Evolutionary conservation across 176 grass and related monocot genomes (phyloP), one percentile per base, ranked within the genome.

Genomic region (Oryza brachyantha): DNA sequence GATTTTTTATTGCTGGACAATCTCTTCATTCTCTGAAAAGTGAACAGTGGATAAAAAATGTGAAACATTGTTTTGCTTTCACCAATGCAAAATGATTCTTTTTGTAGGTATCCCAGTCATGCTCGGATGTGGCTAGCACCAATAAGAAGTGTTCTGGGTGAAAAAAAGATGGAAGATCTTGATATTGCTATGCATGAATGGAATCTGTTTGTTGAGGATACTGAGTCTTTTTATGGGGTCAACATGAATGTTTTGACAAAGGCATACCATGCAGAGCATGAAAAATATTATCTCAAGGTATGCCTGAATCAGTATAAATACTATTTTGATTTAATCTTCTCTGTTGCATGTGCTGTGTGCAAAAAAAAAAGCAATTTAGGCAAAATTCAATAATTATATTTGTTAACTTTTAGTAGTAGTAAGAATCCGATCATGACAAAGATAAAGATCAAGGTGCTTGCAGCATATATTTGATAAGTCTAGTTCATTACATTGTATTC

Each of bases 261-360:
- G 82, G 88, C 87, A 12, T 99, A 89, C 40, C 78, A 72, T 25
- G 68, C 72, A 87, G 92, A 99, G 74, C 84, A 99, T 66, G 92
- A 99, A 63, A 99, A 99, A 81, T 99, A 93, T 78, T 95, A 93
- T 84, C 77, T 95, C 19, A 99, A 93, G 92, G 96, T 95, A 88
- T 81, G 0, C 0, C n/a, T 29, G 32, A 37, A 58, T 59, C 19
- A 0, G 11, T 12, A 74, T 19, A n/a, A n/a, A n/a, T 22, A 50
- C 7, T 9, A 4, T 63, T 73, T 21, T 29, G 3, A 42, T 19
- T 45, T 0, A 3, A 52, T 72, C 27, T 17, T n/a, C 17, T 48
- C 38, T 34, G 10, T 66, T 77, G 14, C 65, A 72, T 81, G 54
- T 39, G 69, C 60, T 42, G 2, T 43, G 61, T 74, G 4, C 32